Evolutionary conservation across 192 early-diverging fungal species (phyloP), one percentile per base, ranked within the genome.

Genomic region (Polychytrium aggregatum): DNA sequence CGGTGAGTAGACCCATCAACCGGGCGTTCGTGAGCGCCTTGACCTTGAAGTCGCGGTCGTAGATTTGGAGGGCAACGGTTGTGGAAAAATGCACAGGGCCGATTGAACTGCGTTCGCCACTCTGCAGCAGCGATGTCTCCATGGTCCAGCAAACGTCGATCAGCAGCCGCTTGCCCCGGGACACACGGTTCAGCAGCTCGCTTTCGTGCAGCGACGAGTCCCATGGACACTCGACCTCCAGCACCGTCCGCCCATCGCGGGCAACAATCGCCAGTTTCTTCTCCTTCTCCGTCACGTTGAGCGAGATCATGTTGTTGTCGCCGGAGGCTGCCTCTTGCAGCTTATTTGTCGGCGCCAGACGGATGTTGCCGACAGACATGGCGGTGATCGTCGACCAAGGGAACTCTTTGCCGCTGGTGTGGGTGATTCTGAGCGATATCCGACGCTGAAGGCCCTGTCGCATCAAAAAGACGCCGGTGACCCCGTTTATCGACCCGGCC

Each of bases 381-480:
- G 41, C 41, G 16, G 42, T 41, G 5, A 67, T 49, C 27, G 59
- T 8, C 7, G 41, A 26, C 62, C 56, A 68, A 1, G 56, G 53
- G 35, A 64, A 41, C 5, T 54, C 48, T 24, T 41, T 45, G 40
- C 62, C 65, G 16, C 38, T n/a, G 14, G 50, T 48, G 33, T 68
- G 65, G 1, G 57, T 49, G 11, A 68, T 38, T 24, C 45, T 29
- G 4, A 68, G 10, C 8, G 26, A 36, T 14, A 68, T 26, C 28
- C 58, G 56, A 4, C 65, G 37, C 44, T 68, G 65, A 22, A 68
- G 50, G 14, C 65, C 65, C 36, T 68, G 65, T 13, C 65, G 56
- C 17, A 64, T 31, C 37, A 55, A 45, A 39, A 68, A 68, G 8
- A 48, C 31, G 48, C 55, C 57, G n/a, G n/a, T n/a, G n/a, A n/a